Evolutionary conservation across 306 rosid genomes (phyloP).

Genomic region (Malus fusca): DNA sequence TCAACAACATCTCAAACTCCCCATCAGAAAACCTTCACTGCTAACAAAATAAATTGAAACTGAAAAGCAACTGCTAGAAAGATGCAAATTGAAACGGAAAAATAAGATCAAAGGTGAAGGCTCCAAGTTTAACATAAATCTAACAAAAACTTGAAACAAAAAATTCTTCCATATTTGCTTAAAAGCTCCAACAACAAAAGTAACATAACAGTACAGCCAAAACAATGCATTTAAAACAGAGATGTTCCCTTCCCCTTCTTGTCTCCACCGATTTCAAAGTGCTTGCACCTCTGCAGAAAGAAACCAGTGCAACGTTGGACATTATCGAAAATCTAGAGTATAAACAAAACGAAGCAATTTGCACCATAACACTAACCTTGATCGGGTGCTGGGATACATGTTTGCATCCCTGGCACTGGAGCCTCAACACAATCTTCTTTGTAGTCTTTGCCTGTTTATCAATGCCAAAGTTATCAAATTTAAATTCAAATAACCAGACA

Average conservation of each 20-base stretch:
- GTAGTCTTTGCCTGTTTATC: constrained; percentile 26
- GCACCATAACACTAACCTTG: constrained; percentile 8
- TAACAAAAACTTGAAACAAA: constrained; percentile 1
- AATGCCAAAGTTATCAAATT: neutral
- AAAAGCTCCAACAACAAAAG: neutral
- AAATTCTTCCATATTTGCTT: neutral
- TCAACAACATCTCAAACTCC: neutral
- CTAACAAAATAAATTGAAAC: neutral
- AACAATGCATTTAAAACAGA: constrained; percentile 16
- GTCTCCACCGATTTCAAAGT: constrained; percentile 38
- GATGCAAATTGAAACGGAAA: neutral
- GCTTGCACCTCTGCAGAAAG: constrained; percentile 34
- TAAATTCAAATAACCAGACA: neutral
- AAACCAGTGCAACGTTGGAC: neutral
- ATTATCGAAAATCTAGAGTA: too few species aligned
- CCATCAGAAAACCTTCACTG: neutral
- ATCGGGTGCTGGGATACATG: constrained; percentile 31
- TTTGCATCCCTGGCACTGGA: constrained; percentile 36
- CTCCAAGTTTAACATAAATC: neutral
- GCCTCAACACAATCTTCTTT: constrained; percentile 34
- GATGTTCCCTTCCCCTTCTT: constrained; percentile 42
- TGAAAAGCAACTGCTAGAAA: neutral
- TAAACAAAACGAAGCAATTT: neutral
- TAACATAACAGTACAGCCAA: neutral
- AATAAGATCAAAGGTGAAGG: neutral